A percentile compares a stretch with the other conserved stretches of the same genome.
Conservation (phyloP, 2,329 filamentous ascomycete genomes). For the Paracorniculantispora psalliotae region DNA sequence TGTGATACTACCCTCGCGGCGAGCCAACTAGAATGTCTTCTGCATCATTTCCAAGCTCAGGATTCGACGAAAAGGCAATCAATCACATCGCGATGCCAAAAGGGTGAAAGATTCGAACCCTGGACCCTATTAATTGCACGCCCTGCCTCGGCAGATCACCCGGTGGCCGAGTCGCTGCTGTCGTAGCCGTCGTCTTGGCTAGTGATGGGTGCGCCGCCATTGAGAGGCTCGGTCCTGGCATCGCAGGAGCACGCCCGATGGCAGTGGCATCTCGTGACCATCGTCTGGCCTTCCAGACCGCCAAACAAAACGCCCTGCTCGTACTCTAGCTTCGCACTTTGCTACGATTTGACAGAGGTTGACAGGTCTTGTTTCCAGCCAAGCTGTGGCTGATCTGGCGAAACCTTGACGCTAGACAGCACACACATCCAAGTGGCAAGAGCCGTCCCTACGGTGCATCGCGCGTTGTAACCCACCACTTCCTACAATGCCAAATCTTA, state of each 20-base stretch:
- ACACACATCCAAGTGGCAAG: not conserved
- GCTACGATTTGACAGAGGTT: not conserved
- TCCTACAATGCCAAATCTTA: not conserved
- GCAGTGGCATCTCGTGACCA: not conserved
- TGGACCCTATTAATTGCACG: not conserved
- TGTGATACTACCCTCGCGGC: not conserved
- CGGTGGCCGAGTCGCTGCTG: not conserved
- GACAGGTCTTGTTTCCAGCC: too few relatives aligned
- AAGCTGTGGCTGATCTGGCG: not conserved
- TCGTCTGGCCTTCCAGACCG: not conserved
- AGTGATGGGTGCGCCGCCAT: not conserved
- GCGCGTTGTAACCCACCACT: not conserved
- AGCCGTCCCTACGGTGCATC: not conserved
- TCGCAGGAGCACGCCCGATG: not conserved
- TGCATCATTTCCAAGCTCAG: not conserved
- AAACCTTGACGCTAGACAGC: not conserved
- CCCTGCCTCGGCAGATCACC: not conserved
- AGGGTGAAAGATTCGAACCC: not conserved
- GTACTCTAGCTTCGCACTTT: not conserved
- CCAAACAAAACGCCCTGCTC: not conserved
- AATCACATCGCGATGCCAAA: not conserved
- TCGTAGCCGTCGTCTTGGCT: not conserved
- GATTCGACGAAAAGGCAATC: not conserved
- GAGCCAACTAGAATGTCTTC: slow-evolving; percentile 1
- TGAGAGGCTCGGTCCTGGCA: not conserved